phyloP scores from a whole-genome alignment of 352 stramenopile species.

The Phytophthora uliginosa region DNA sequence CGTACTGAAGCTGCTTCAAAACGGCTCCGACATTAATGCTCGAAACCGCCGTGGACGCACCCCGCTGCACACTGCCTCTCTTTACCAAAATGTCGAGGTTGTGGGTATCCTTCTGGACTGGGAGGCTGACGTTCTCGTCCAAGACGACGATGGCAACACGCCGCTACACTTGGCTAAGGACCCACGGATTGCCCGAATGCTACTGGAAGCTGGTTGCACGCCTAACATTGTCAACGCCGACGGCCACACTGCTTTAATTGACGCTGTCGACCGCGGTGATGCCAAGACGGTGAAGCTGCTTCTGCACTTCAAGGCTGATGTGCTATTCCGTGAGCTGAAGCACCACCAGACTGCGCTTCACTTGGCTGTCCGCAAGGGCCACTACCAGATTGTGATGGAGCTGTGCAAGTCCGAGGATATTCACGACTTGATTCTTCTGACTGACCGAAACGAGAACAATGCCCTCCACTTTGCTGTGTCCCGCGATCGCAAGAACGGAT shows the following conservation, averaged over 20 bases:
- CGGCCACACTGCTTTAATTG: constrained; percentile 82
- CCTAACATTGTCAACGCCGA: constrained; percentile 89
- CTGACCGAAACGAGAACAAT: constrained; percentile 89
- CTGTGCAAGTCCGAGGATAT: constrained; percentile 83
- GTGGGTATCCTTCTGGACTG: constrained; percentile 85
- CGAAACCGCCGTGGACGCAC: constrained; percentile 83
- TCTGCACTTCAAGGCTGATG: constrained; percentile 87
- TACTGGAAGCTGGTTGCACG: constrained; percentile 84
- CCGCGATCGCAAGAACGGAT: constrained; percentile 86
- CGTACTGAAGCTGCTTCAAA: constrained; percentile 87
- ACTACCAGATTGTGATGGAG: constrained; percentile 90
- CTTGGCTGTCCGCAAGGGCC: constrained; percentile 83
- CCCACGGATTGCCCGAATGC: constrained; percentile 80
- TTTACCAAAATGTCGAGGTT: constrained; percentile 87
- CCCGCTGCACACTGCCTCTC: constrained; percentile 82
- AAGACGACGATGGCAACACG: constrained; percentile 89
- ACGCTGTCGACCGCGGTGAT: constrained; percentile 82
- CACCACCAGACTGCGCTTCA: constrained; percentile 88
- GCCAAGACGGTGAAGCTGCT: constrained; percentile 80
- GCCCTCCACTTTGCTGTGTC: constrained; percentile 87
- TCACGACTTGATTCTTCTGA: constrained; percentile 71
- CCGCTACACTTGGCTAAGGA: constrained; percentile 86
- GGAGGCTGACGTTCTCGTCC: constrained; percentile 82
- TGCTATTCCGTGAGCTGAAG: constrained; percentile 89
- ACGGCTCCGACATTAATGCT: constrained; percentile 89